Conservation (phyloP, 2,329 filamentous ascomycete species). For the Aspergillus glaucus region DNA sequence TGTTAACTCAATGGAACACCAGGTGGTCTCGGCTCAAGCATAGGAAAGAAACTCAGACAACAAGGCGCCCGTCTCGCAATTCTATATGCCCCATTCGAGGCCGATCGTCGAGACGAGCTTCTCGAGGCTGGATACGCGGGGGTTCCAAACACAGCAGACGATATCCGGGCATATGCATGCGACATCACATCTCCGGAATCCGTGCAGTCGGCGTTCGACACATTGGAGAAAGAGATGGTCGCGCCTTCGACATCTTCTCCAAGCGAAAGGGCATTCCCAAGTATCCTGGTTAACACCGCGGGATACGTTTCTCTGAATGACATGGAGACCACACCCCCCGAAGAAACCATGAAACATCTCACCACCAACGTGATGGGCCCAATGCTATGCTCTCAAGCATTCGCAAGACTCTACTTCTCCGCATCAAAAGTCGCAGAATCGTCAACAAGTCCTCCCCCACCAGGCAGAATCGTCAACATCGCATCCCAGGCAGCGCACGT, state of each 20-base stretch:
- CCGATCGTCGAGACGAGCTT: slow-evolving; percentile 28
- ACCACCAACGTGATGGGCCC: slow-evolving; percentile 42
- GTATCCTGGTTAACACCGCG: slow-evolving; percentile 38
- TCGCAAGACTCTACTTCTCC: slow-evolving; percentile 37
- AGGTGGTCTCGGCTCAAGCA: slow-evolving; percentile 40
- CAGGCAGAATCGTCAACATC: slow-evolving; percentile 43
- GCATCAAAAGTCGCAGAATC: slow-evolving; percentile 14
- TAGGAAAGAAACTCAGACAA: slow-evolving; percentile 35
- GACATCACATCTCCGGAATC: slow-evolving; percentile 45
- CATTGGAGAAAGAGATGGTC: slow-evolving; percentile 24
- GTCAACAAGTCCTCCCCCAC: slow-evolving; percentile 17
- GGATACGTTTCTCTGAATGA: slow-evolving; percentile 43
- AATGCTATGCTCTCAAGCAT: slow-evolving; percentile 42
- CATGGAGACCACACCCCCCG: slow-evolving; percentile 37
- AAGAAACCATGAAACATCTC: slow-evolving; percentile 41
- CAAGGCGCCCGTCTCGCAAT: slow-evolving; percentile 41
- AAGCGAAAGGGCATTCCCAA: slow-evolving; percentile 26
- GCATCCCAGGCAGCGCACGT: slow-evolving; percentile 44
- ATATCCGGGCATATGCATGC: slow-evolving; percentile 35
- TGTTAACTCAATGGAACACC: slow-evolving; percentile 7
- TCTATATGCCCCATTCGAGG: slow-evolving; percentile 44
- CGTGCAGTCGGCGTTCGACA: slow-evolving; percentile 39
- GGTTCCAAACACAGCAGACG: slow-evolving; percentile 8
- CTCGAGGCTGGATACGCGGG: slow-evolving; percentile 32
- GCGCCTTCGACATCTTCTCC: slow-evolving; percentile 4